Conservation (phyloP, 2,329 filamentous ascomycete genomes). For the Alternaria conjuncta region DNA sequence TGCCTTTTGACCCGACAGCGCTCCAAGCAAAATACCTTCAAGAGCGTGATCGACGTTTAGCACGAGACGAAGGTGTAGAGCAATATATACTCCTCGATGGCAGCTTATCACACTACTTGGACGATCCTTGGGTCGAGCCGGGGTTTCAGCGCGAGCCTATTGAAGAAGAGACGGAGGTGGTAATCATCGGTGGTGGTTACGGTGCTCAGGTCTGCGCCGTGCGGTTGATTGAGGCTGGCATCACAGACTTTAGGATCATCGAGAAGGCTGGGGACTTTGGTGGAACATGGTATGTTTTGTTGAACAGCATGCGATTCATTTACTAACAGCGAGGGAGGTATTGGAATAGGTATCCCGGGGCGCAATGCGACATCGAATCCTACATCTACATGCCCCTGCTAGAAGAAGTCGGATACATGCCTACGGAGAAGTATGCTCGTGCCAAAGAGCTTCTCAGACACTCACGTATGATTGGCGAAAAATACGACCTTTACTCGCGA, state of each 20-base stretch:
- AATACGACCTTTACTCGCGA: constrained; percentile 50
- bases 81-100: constrained; percentile 39
- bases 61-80: constrained; percentile 32
- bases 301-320: neutral
- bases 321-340: constrained; percentile 39
- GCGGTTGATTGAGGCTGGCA: constrained; percentile 43
- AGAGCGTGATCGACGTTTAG: constrained; percentile 38
- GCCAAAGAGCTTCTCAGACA: constrained; percentile 57
- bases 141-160: constrained; percentile 33
- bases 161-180: constrained; percentile 35
- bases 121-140: constrained; percentile 38
- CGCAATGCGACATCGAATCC: constrained; percentile 37
- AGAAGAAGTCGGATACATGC: constrained; percentile 56
- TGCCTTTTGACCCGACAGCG: constrained; percentile 31
- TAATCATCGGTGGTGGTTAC: constrained; percentile 55
- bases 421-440: constrained; percentile 57
- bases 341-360: constrained; percentile 49
- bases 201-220: constrained; percentile 52
- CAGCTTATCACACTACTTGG: constrained; percentile 29
- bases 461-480: constrained; percentile 52
- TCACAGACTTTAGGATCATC: constrained; percentile 47
- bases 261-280: constrained; percentile 56
- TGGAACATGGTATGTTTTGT: constrained; percentile 50
- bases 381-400: constrained; percentile 38
- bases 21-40: constrained; percentile 37